Percentiles rank a stretch among this genome's conserved stretches.
Conservation (phyloP, 148 eudicot genomes). For the Vaccinium myrtillus region DNA sequence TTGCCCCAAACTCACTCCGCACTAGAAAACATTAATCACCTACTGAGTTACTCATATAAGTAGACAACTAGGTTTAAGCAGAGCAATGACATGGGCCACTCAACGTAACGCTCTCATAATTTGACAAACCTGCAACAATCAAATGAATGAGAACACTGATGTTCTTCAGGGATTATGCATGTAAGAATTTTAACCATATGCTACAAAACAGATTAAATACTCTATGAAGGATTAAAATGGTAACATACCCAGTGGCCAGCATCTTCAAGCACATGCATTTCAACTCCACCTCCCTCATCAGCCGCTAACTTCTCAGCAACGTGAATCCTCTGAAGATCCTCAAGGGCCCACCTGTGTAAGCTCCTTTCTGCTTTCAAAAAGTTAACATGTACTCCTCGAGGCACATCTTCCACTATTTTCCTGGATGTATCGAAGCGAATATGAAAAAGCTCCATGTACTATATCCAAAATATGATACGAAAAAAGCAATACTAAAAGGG, state of each 20-base stretch:
- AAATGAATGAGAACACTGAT: neutral
- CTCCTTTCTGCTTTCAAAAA: constrained; percentile 96
- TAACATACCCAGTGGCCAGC: constrained; percentile 91
- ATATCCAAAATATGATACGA: neutral
- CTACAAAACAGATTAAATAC: neutral
- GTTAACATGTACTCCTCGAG: constrained; percentile 86
- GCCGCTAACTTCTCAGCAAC: constrained; percentile 83
- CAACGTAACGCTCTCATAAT: neutral
- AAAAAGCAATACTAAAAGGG: neutral
- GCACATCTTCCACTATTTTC: constrained; percentile 86
- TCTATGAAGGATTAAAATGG: constrained; percentile 5
- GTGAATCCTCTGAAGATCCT: constrained; percentile 83
- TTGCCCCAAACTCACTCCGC: neutral
- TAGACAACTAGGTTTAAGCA: neutral
- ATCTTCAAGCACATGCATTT: constrained; percentile 97
- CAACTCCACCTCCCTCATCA: constrained; percentile 85
- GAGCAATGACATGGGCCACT: neutral
- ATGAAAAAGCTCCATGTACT: neutral
- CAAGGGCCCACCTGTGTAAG: constrained; percentile 91
- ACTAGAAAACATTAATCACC: neutral
- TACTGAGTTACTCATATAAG: neutral
- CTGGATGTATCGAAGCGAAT: constrained; percentile 31
- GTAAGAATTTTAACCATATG: neutral
- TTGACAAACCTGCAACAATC: neutral
- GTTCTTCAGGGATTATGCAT: neutral